Base-by-base conservation (phyloP, 2,329 filamentous ascomycete species). In the Cladorrhinum sp. region DNA sequence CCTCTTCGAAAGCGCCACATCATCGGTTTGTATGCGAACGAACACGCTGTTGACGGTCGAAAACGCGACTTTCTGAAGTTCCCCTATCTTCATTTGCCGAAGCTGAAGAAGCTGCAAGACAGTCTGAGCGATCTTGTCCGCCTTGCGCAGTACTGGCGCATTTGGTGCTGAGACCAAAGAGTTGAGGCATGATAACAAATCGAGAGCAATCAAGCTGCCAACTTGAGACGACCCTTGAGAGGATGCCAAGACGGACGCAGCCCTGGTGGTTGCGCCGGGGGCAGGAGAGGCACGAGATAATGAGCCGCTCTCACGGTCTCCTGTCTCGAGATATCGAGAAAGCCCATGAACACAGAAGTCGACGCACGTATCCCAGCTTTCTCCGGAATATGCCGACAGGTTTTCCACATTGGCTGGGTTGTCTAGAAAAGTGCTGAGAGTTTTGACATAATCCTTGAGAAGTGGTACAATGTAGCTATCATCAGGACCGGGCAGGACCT, bases 331-430 rank as follows among this genome's bases (percentile, higher is more conserved):
- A 65, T 81, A 79, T n/a, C 76, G 74, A 18, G 77, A 76, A 36
- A 96, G 78, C n/a, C 80, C 79, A 27, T 83, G 78, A 56, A 87
- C 78, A 66, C 91, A 90, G 68, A 98, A 95, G 55, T 86, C 81
- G 16, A 90, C 81, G 55, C 88, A 84, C 9, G 77, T 75, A 52
- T 85, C 77, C 92, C 93, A 96, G 60, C 85, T 81, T 13, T 85
- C 79, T 20, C 78, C 78, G 2, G 76, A 73, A 16, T 78, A 74
- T 23, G 79, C 75, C 10, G 85, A 82, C 12, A 98, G 79, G 68
- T 92, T 87, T 74, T 98, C 96, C 25, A 90, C 86, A 72, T 96
- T 92, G 18, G 91, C 83, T 50, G 86, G 85, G 68, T 90, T 85
- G 48, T 86, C 84, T 18, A 98, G 81, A 2, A 97, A 75, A 25